phyloP scores from a whole-genome alignment of 2,329 filamentous ascomycete genomes.

The Chrysoporthe austroafricana region DNA sequence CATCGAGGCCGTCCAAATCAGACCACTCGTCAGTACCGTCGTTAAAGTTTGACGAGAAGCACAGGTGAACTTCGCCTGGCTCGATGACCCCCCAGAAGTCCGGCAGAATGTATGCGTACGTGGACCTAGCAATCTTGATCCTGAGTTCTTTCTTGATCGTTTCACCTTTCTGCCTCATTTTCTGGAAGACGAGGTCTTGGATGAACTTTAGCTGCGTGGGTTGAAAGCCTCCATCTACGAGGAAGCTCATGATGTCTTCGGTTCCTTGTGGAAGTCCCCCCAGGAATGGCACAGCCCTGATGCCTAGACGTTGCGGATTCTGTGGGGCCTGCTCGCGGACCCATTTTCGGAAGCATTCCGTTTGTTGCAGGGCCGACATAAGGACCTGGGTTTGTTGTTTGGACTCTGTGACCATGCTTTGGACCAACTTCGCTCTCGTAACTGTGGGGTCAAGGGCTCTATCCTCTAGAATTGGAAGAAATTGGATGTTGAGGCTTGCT shows the following conservation, averaged over 20 bases:
- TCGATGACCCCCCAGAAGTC: slow-evolving; percentile 66
- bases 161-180: slow-evolving; percentile 58
- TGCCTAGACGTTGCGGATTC: slow-evolving; percentile 43
- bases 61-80: slow-evolving; percentile 69
- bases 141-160: slow-evolving; percentile 59
- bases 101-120: slow-evolving; percentile 67
- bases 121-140: slow-evolving; percentile 63
- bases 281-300: slow-evolving; percentile 47
- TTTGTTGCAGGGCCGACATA: slow-evolving; percentile 53
- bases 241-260: slow-evolving; percentile 55
- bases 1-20: slow-evolving; percentile 58
- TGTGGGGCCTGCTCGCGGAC: slow-evolving; percentile 45
- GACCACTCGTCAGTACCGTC: slow-evolving; percentile 57
- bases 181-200: slow-evolving; percentile 48
- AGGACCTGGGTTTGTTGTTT: slow-evolving; percentile 55
- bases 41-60: slow-evolving; percentile 68
- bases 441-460: slow-evolving; percentile 49
- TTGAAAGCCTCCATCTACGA: slow-evolving; percentile 65
- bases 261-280: slow-evolving; percentile 54
- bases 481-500: slow-evolving; percentile 66
- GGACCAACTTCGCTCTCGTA: slow-evolving; percentile 54
- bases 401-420: slow-evolving; percentile 55
- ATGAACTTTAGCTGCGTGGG: slow-evolving; percentile 53
- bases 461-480: slow-evolving; percentile 69
- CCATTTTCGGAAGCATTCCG: slow-evolving; percentile 58